These are phyloP conservation scores for Huntiella decipiens DNA, from an alignment of 2,329 filamentous ascomycete genomes.

Conservation along the genomic window DNA sequence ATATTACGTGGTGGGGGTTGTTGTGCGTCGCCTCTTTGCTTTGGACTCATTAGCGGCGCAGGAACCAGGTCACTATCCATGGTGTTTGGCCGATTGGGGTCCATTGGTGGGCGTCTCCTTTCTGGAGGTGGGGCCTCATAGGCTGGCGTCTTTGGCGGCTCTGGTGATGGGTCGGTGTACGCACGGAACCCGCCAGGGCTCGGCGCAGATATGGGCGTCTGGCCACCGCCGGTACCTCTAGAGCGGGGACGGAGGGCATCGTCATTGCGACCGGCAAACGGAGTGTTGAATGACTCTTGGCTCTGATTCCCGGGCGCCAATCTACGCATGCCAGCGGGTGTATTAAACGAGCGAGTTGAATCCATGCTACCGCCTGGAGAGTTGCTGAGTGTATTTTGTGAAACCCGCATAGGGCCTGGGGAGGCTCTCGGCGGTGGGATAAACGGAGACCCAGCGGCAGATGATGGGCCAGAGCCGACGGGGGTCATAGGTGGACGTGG, in stretches of 20 bases:
- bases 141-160: constrained; percentile 12
- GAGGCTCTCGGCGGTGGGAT: constrained; percentile 22
- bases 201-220: not conserved
- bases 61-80: constrained; percentile 35
- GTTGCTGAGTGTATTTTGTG: constrained; percentile 14
- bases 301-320: constrained; percentile 33
- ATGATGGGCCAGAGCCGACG: constrained; percentile 8
- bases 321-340: constrained; percentile 26
- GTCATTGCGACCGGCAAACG: constrained; percentile 21
- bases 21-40: constrained; percentile 23
- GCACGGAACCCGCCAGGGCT: constrained; percentile 3
- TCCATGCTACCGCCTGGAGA: constrained; percentile 36
- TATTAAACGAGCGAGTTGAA: constrained; percentile 23
- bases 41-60: constrained; percentile 36
- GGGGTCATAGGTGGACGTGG: constrained; percentile 11
- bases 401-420: constrained; percentile 16
- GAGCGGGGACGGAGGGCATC: constrained; percentile 34
- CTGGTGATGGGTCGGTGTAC: constrained; percentile 10
- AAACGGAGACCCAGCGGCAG: constrained; percentile 14
- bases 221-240: constrained; percentile 24
- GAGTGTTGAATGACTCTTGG: constrained; percentile 31
- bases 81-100: constrained; percentile 32
- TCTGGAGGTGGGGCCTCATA: constrained; percentile 36
- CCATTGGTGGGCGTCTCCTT: constrained; percentile 47
- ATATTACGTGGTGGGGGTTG: constrained; percentile 31